Percentiles rank a stretch among this genome's conserved stretches.
phyloP scores from a whole-genome alignment of 345 rosid species.

The Gossypium longicalyx region DNA sequence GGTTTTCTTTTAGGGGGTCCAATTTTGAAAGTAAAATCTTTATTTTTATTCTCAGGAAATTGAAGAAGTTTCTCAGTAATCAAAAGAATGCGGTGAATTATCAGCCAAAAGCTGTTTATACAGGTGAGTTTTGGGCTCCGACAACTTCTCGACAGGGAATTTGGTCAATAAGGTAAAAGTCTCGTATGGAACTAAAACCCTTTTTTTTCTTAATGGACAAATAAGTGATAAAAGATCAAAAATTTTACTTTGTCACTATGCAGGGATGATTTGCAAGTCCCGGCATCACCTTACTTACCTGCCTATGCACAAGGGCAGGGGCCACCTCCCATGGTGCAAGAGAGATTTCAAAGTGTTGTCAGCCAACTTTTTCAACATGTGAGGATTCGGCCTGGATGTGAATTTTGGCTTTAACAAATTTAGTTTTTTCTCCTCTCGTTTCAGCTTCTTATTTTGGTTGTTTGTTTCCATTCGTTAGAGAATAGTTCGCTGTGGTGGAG shows the following conservation, averaged over 20 bases:
- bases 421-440: conserved; percentile 10
- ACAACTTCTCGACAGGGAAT: conserved; percentile 47
- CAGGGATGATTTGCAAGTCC: conserved; percentile 82
- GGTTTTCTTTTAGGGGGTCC: neutral
- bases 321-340: conserved; percentile 86
- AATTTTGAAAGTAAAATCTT: neutral
- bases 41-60: conserved; percentile 38
- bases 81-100: conserved; percentile 34
- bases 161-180: conserved; percentile 82
- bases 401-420: neutral
- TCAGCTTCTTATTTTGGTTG: conserved; percentile 15
- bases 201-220: neutral
- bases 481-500: conserved; percentile 95
- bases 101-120: conserved; percentile 46
- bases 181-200: neutral
- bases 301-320: conserved; percentile 76
- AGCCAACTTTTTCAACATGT: conserved; percentile 90
- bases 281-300: conserved; percentile 75
- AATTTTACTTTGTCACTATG: conserved; percentile 10
- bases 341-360: conserved; percentile 81
- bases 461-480: conserved; percentile 44
- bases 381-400: conserved; percentile 9
- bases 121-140: conserved; percentile 42
- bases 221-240: neutral
- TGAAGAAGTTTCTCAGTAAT: conserved; percentile 40